Base-by-base conservation (phyloP, 2,329 filamentous ascomycete genomes). In the Aspergillus sp. region DNA sequence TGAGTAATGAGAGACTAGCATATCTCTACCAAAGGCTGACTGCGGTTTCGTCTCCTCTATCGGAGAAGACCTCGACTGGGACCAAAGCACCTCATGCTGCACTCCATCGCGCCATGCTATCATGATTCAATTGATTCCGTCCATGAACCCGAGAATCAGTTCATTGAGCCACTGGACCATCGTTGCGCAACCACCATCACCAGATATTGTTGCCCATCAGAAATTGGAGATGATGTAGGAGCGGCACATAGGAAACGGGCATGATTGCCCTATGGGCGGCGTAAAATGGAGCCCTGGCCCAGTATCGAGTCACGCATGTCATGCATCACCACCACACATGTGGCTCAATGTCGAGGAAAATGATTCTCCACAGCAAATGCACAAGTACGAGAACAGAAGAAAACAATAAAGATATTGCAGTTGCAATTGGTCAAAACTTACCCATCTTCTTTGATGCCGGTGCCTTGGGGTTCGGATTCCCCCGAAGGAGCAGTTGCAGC, bases 391-490 rank as follows among this genome's bases (percentile, higher is more conserved):
- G 24, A 30, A 24, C 41, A 22, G 44, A 41, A 40, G 24, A 40
- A 24, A 30, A 30, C 10, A 16, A 36, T 9, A 53, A 60, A 56
- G 59, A 60, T 58, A 64, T 60, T 53, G 52, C 53, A 43, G 22
- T 45, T 32, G 36, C 24, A 45, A 26, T 36, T 38, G n/a, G 50
- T 20, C 20, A 36, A 14, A n/a, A 84, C 90, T 92, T 86, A 95
- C 90, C 90, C 90, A 69, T 95, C 90, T 83, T 95, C 90, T 74
- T 95, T 95, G 52, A 92, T 89, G 45, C 73, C 73, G 20, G 73
- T 76, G 43, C 69, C 70, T 44, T 72, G 70, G 46, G 60, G 63
- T 41, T 71, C 71, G 24, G 65, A 47, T 32, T 74, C 69, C 32
- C 54, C 60, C 45, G 59, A 58, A 48, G 62, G 55, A 51, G 56